These are phyloP conservation scores for Fusarium tupiense DNA, from an alignment of 2,329 filamentous ascomycete species.

Conservation along the genomic window DNA sequence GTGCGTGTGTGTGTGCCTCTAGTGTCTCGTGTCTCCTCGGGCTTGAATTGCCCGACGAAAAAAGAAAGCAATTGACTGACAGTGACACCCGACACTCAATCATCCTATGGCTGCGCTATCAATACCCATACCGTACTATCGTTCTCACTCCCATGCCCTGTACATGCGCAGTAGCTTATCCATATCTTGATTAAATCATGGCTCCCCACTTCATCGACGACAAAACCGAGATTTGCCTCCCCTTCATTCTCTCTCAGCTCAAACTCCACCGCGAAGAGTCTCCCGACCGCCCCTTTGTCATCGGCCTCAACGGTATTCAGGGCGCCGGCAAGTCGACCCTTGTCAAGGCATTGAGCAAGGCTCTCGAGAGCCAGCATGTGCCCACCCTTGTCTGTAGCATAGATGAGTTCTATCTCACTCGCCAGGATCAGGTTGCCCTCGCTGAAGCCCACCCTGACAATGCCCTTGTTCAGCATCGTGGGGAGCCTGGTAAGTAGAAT, in stretches of 20 bases:
- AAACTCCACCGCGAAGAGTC: conserved; percentile 55
- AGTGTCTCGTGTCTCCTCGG: conserved; percentile 28
- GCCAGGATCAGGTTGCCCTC: conserved; percentile 72
- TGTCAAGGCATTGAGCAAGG: conserved; percentile 71
- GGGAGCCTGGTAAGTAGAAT: conserved; percentile 72
- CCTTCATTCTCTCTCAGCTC: conserved; percentile 75
- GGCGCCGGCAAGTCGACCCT: conserved; percentile 93
- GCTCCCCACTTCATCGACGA: conserved; percentile 70
- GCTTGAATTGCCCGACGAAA: conserved; percentile 31
- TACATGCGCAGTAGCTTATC: conserved; percentile 5
- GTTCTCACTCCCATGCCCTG: conserved; percentile 12
- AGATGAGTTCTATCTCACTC: conserved; percentile 88
- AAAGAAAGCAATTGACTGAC: conserved; percentile 25
- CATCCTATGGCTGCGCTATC: conserved; percentile 24
- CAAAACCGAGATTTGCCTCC: conserved; percentile 80
- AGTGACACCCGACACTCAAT: conserved; percentile 9
- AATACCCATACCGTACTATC: conserved; percentile 3
- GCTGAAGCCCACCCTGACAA: conserved; percentile 74
- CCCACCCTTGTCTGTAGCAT: conserved; percentile 81
- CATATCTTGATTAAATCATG: conserved; percentile 37
- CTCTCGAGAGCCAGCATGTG: conserved; percentile 65
- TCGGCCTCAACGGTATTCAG: conserved; percentile 91
- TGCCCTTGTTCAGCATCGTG: conserved; percentile 80
- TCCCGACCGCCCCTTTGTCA: conserved; percentile 72
- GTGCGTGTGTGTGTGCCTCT: neutral